These are phyloP conservation scores for Phytophthora sojae DNA, from an alignment of 352 stramenopile species.

Conservation along the genomic window DNA sequence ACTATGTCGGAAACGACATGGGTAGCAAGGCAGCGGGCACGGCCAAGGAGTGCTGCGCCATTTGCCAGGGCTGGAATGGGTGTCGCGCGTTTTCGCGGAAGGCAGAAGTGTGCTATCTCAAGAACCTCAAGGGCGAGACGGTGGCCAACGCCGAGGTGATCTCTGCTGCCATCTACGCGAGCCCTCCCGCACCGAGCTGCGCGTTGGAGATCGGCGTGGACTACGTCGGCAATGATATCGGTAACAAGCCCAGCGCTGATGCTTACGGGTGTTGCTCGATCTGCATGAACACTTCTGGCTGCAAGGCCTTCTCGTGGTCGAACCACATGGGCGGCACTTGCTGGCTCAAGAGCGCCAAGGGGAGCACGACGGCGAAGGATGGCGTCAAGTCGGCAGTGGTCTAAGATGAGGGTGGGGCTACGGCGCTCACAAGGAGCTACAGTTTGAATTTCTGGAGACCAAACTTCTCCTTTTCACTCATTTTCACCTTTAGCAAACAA, in stretches of 20 bases:
- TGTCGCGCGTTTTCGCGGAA: slow-evolving; percentile 53
- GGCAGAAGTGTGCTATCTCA: slow-evolving; percentile 50
- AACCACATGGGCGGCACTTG: slow-evolving; percentile 53
- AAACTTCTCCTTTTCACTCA: neutral
- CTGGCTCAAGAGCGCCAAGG: slow-evolving; percentile 60
- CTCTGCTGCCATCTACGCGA: slow-evolving; percentile 21
- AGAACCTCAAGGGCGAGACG: slow-evolving; percentile 30
- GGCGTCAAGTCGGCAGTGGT: slow-evolving; percentile 27
- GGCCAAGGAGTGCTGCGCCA: slow-evolving; percentile 25
- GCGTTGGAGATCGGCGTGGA: slow-evolving; percentile 31
- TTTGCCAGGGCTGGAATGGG: slow-evolving; percentile 18
- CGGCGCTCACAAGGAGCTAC: neutral
- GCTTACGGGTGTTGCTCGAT: slow-evolving; percentile 32
- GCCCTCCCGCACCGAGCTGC: slow-evolving; percentile 20
- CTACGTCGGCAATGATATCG: slow-evolving; percentile 32
- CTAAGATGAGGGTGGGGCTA: neutral
- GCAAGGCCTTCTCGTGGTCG: slow-evolving; percentile 47
- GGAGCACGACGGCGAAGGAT: slow-evolving; percentile 2
- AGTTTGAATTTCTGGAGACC: neutral
- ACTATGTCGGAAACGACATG: slow-evolving; percentile 39
- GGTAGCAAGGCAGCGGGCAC: slow-evolving; percentile 12
- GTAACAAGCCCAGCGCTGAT: slow-evolving; percentile 15
- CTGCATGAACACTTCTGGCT: slow-evolving; percentile 19
- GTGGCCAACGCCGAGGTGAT: slow-evolving; percentile 14
- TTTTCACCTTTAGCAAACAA: neutral